Conservation (phyloP, 2,329 filamentous ascomycete species). For the Juglanconis sp. region DNA sequence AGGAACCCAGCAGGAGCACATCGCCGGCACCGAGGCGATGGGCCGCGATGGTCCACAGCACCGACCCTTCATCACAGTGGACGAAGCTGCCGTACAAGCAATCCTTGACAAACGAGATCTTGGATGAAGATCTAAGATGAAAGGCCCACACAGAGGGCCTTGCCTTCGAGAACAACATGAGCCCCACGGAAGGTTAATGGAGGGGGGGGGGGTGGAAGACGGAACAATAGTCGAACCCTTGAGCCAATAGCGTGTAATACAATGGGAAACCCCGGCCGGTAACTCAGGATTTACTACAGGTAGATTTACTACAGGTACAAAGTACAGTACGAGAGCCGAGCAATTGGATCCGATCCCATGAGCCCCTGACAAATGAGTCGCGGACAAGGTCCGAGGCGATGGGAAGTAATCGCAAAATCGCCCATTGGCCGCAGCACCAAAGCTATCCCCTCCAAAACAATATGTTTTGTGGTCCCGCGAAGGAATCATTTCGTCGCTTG, state of each 20-base stretch:
- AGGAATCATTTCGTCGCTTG: slow-evolving; percentile 4
- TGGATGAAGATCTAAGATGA: not conserved
- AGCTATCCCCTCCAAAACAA: not conserved
- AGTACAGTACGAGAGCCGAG: too few species aligned
- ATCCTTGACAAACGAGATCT: slow-evolving; percentile 8
- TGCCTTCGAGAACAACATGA: not conserved
- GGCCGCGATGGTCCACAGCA: slow-evolving; percentile 8
- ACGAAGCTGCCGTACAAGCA: not conserved
- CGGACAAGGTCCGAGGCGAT: slow-evolving; percentile 5
- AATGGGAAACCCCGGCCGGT: not conserved
- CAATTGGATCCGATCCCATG: not conserved
- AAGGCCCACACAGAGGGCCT: not conserved
- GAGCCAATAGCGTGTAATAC: slow-evolving; percentile 17
- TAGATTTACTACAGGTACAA: too few species aligned
- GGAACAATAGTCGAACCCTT: not conserved
- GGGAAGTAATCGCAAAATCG: not conserved
- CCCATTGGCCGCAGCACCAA: slow-evolving; percentile 2
- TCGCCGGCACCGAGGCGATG: slow-evolving; percentile 2
- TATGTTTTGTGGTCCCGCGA: not conserved
- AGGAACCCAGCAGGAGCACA: not conserved
- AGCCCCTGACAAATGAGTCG: slow-evolving; percentile 14
- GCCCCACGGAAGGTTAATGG: not conserved
- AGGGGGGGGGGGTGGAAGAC: not conserved
- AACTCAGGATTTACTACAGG: not conserved
- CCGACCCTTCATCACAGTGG: slow-evolving; percentile 15